Base-by-base conservation (phyloP, 1,284 basidiomycete genomes). In the Heterobasidion occidentale region DNA sequence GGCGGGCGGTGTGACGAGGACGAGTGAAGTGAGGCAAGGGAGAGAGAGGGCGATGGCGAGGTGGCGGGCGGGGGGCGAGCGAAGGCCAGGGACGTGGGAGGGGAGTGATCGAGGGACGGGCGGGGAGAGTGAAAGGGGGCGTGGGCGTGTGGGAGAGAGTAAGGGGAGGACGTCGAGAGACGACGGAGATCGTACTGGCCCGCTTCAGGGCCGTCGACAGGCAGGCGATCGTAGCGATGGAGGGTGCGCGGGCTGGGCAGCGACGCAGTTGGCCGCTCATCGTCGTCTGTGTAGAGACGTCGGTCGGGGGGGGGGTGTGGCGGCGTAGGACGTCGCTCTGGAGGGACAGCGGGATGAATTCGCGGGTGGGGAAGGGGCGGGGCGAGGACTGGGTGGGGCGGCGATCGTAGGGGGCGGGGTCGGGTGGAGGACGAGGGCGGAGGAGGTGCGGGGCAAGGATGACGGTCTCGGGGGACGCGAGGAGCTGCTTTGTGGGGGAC, bases 401-500 rank as follows among this genome's bases (percentile, higher is more conserved):
- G 7, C 53, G 44, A 56, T 19, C 12, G 34, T 36, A 51, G 60
- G 58, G 52, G 60, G 62, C 56, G 68, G 56, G 70, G 53, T 42
- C 20, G 17, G 36, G n/a, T 1, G n/a, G 33, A 12, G 46, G 36
- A 45, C 36, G 51, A 38, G 56, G 52, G 34, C 56, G 56, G 8
- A 50, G 36, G 51, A 56, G 70, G 63, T 72, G 71, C 11, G 73
- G 73, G n/a, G 73, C 71, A 55, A 70, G 69, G 46, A 70, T 57
- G 59, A 73, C 69, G 27, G 70, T 64, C 36, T 74, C 70, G 45
- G 66, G 56, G 46, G 36, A 17, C 33, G 51, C 33, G 51, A 58
- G 62, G 60, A 27, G 62, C 50, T 14, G 54, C 58, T 34, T 42
- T 47, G 55, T 46, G 36, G 45, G 36, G 52, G 48, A 57, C 46